These are phyloP conservation scores for Termitomyces titanicus DNA, from an alignment of 768 basidiomycete genomes.

Conservation along the genomic window DNA sequence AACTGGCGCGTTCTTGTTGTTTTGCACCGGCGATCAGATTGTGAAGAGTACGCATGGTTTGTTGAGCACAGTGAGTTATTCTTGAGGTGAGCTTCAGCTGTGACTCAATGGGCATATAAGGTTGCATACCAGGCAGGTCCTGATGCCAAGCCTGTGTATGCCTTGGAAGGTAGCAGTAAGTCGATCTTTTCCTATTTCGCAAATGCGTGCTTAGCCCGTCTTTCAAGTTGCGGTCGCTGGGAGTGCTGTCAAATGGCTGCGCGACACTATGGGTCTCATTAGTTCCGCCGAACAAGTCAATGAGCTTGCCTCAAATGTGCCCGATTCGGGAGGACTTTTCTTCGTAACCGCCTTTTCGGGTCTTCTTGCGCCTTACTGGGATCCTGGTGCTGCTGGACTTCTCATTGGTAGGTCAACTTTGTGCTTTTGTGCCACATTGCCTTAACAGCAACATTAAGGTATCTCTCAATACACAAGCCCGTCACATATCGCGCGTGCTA, in stretches of 20 bases:
- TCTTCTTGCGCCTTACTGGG: slow-evolving; percentile 97
- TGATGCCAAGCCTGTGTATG: slow-evolving; percentile 77
- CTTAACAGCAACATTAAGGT: slow-evolving; percentile 31
- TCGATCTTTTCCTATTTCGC: slow-evolving; percentile 6
- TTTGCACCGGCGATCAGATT: slow-evolving; percentile 87
- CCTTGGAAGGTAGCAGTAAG: slow-evolving; percentile 91
- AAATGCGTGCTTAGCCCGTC: background rate
- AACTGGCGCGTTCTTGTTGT: slow-evolving; percentile 93
- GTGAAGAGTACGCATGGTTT: slow-evolving; percentile 85
- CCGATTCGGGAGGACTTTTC: slow-evolving; percentile 85
- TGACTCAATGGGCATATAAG: slow-evolving; percentile 31
- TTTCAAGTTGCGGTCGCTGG: slow-evolving; percentile 85
- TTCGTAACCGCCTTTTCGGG: slow-evolving; percentile 98
- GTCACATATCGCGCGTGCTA: slow-evolving; percentile 90
- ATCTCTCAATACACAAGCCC: slow-evolving; percentile 87
- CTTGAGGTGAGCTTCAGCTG: background rate
- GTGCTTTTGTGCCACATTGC: background rate
- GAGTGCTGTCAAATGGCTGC: slow-evolving; percentile 93
- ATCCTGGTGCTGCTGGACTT: slow-evolving; percentile 82
- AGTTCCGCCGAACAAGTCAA: slow-evolving; percentile 81
- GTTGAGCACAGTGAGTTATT: slow-evolving; percentile 68
- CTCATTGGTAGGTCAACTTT: slow-evolving; percentile 57
- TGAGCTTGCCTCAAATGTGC: slow-evolving; percentile 69
- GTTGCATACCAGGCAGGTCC: slow-evolving; percentile 89
- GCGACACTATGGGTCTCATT: slow-evolving; percentile 88